Conservation (phyloP, 2,329 filamentous ascomycete species). For the Colletotrichum sojae region DNA sequence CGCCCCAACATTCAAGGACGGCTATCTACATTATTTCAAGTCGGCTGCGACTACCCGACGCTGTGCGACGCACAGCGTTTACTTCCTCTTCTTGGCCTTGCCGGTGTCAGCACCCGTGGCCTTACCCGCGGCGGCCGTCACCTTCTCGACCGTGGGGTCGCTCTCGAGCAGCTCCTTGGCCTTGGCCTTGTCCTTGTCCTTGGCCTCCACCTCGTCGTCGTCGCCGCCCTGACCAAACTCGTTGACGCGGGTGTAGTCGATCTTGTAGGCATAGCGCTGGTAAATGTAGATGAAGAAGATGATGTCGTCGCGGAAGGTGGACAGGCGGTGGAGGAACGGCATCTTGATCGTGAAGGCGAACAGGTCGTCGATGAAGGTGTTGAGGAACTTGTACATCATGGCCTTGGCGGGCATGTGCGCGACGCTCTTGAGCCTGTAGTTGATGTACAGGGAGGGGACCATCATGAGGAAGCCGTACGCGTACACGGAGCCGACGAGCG, state of each 20-base stretch:
- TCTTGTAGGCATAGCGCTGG: conserved; percentile 91
- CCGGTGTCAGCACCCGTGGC: conserved; percentile 65
- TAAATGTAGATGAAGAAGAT: conserved; percentile 99
- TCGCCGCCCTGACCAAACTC: conserved; percentile 99
- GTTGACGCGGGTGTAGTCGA: conserved; percentile 93
- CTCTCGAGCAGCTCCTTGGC: conserved; percentile 50
- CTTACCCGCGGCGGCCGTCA: conserved; percentile 52
- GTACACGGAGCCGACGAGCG: conserved; percentile 95
- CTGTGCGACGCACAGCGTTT: conserved; percentile 27
- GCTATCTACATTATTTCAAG: conserved; percentile 7
- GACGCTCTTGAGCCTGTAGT: conserved; percentile 95
- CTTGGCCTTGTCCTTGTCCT: conserved; percentile 52
- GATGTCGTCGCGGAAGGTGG: conserved; percentile 93
- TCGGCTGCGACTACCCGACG: conserved; percentile 16
- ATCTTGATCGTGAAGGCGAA: conserved; percentile 99
- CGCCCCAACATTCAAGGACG: not conserved
- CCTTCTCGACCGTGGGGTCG: conserved; percentile 52
- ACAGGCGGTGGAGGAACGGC: conserved; percentile 92
- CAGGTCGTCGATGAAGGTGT: conserved; percentile 98
- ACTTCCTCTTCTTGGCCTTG: conserved; percentile 60
- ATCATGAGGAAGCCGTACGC: conserved; percentile 99
- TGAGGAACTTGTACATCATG: conserved; percentile 98
- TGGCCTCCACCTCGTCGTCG: conserved; percentile 74
- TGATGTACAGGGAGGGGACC: conserved; percentile 98
- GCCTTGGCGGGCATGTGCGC: conserved; percentile 97